These are phyloP conservation scores for Histomonas meleagridis DNA, from an alignment of 208 protist species.

Conservation along the genomic window DNA sequence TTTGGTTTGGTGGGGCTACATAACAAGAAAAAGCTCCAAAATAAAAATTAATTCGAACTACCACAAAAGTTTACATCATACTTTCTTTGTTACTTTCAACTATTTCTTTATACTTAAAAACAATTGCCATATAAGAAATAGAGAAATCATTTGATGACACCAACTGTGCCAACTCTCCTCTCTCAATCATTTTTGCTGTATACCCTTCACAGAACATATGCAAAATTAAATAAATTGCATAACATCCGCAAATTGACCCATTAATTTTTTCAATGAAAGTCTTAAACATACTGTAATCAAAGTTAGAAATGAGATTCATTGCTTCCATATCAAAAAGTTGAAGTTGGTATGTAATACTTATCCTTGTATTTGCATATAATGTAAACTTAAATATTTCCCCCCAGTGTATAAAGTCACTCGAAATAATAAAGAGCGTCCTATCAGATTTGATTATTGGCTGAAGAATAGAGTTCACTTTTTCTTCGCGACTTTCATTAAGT, in stretches of 20 bases:
- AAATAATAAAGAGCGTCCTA: background rate
- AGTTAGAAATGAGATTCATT: background rate
- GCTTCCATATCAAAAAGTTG: background rate
- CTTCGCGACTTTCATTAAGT: background rate
- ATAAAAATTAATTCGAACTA: too few species aligned
- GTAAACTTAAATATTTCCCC: background rate
- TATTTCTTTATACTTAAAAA: background rate
- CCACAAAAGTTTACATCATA: too few species aligned
- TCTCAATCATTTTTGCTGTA: background rate
- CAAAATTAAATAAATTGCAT: background rate
- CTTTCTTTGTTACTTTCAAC: too few species aligned
- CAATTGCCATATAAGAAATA: conserved; percentile 2
- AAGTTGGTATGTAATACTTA: background rate
- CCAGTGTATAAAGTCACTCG: conserved; percentile 25
- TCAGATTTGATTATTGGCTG: background rate
- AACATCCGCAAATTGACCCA: conserved; percentile 12
- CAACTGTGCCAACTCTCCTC: background rate
- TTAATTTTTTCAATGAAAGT: background rate
- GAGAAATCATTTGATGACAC: background rate
- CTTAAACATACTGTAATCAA: background rate
- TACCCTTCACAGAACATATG: background rate
- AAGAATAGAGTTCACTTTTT: background rate
- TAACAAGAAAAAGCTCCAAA: too few species aligned
- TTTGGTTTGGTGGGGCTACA: too few species aligned
- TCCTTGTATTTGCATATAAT: background rate